A percentile compares a stretch with the other conserved stretches of the same genome.
Conservation (phyloP, 2,329 filamentous ascomycete species). For the Aspergillus sojae region DNA sequence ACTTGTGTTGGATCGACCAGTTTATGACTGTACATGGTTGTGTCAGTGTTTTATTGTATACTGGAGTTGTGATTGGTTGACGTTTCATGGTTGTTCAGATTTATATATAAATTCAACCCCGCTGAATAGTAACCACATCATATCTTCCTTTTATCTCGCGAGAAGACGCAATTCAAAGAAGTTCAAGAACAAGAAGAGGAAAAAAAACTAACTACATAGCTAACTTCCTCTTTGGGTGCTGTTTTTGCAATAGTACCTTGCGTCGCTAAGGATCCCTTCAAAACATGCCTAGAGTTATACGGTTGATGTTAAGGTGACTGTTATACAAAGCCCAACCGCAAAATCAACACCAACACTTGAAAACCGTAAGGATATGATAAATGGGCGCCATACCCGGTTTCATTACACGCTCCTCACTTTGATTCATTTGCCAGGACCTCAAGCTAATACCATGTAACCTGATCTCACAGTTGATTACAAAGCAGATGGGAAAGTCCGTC, state of each 20-base stretch:
- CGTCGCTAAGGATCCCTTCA: neutral
- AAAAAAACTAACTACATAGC: neutral
- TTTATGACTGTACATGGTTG: neutral
- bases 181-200: neutral
- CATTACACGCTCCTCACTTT: neutral
- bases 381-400: neutral
- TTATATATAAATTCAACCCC: neutral
- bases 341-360: neutral
- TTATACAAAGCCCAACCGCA: too few relatives aligned
- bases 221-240: neutral
- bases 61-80: neutral
- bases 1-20: neutral
- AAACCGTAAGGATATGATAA: neutral
- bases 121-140: neutral
- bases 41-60: neutral
- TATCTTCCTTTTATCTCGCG: neutral
- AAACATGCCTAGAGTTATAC: neutral
- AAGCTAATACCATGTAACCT: neutral
- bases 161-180: neutral
- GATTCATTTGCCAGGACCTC: neutral
- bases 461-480: neutral
- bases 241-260: neutral
- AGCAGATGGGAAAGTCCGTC: neutral
- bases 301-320: too few relatives aligned
- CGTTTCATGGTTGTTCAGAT: neutral